These are phyloP conservation scores for Globisporangium megalacanthum DNA, from an alignment of 352 stramenopile genomes.

Conservation along the genomic window DNA sequence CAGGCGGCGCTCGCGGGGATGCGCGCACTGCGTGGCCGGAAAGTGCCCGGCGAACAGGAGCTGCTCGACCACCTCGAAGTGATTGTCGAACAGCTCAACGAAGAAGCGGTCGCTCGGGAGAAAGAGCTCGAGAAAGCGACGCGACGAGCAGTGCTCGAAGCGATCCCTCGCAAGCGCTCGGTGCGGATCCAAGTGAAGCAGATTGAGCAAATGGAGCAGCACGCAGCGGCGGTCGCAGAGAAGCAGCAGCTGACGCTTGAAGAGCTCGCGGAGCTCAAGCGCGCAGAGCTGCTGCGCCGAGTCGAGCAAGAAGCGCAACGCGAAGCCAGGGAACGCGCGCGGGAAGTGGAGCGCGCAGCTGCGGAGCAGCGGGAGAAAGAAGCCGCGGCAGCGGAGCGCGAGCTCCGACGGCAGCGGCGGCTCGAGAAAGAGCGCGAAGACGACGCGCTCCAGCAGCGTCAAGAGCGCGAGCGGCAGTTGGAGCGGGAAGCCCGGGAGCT, in stretches of 20 bases:
- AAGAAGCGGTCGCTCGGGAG: constrained; percentile 43
- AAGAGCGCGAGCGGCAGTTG: constrained; percentile 35
- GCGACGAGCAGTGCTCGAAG: constrained; percentile 72
- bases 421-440: constrained; percentile 59
- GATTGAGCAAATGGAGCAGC: constrained; percentile 72
- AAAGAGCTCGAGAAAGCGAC: constrained; percentile 69
- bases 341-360: constrained; percentile 39
- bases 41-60: constrained; percentile 66
- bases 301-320: constrained; percentile 63
- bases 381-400: constrained; percentile 39
- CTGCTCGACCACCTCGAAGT: constrained; percentile 74
- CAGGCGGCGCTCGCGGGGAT: constrained; percentile 48
- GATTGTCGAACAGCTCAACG: constrained; percentile 74
- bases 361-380: constrained; percentile 57
- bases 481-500: constrained; percentile 48
- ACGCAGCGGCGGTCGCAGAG: constrained; percentile 48
- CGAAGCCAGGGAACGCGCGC: constrained; percentile 43
- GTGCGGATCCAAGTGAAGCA: constrained; percentile 83
- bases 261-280: constrained; percentile 65
- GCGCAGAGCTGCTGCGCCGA: constrained; percentile 57
- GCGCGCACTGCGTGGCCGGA: constrained; percentile 53
- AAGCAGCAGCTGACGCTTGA: constrained; percentile 54
- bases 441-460: constrained; percentile 20
- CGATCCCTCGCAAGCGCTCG: constrained; percentile 78
- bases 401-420: constrained; percentile 47